phyloP scores from a whole-genome alignment of 352 stramenopile species.

The Globisporangium rhizosaccharum region DNA sequence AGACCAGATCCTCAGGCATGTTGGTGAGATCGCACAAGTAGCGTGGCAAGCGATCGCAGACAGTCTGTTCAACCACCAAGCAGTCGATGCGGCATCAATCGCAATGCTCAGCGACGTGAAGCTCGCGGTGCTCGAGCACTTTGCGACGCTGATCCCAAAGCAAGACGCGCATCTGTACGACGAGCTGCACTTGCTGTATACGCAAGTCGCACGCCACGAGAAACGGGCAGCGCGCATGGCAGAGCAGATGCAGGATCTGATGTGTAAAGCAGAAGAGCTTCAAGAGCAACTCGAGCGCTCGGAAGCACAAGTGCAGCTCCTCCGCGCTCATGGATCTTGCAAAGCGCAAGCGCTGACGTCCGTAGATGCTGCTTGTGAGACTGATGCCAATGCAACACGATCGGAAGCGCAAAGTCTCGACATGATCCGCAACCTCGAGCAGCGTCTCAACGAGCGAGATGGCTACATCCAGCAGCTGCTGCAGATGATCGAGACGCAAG shows the following conservation, averaged over 20 bases:
- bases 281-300: not conserved
- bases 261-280: conserved; percentile 10
- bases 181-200: conserved; percentile 28
- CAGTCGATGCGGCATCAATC: not conserved
- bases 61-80: not conserved
- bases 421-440: not conserved
- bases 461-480: conserved; percentile 5
- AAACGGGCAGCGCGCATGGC: conserved; percentile 2
- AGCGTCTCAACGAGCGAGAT: conserved; percentile 4
- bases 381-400: not conserved
- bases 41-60: conserved; percentile 14
- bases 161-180: conserved; percentile 19
- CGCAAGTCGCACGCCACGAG: conserved; percentile 12
- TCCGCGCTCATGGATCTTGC: not conserved
- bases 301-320: not conserved
- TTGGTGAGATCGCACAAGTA: conserved; percentile 15
- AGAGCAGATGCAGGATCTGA: conserved; percentile 9
- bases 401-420: not conserved
- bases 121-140: conserved; percentile 15
- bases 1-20: conserved; percentile 20
- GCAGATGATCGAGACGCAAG: conserved; percentile 7
- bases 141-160: conserved; percentile 14
- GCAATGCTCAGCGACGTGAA: conserved; percentile 11
- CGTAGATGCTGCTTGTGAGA: not conserved
- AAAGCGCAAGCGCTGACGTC: not conserved